A percentile compares a stretch with the other conserved stretches of the same genome.
Conservation (phyloP, 805 yeast genomes). For the Lachancea mirantina region DNA sequence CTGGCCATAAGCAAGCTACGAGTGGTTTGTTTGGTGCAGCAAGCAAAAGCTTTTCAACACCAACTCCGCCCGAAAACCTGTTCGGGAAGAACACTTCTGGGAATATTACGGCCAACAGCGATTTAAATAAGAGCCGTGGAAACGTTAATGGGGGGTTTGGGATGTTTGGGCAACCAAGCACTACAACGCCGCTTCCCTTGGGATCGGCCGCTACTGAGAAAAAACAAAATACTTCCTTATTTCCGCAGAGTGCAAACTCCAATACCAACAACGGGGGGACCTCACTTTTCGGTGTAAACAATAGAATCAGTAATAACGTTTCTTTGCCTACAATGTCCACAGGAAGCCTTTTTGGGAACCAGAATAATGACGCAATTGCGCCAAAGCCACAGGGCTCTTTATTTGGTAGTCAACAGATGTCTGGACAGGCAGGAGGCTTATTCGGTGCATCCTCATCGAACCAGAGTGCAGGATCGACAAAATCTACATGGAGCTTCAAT, state of each 20-base stretch:
- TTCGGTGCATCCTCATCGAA: too few species aligned
- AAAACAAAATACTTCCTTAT: too few species aligned
- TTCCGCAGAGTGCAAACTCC: neutral
- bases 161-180: neutral
- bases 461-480: too few species aligned
- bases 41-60: constrained; percentile 5
- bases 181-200: too few species aligned
- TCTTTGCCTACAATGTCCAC: neutral
- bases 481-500: too few species aligned
- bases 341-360: constrained; percentile 16
- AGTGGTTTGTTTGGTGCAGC: constrained; percentile 22
- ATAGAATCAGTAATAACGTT: constrained; percentile 1
- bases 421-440: too few species aligned
- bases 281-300: neutral
- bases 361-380: constrained; percentile 9
- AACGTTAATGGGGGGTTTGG: neutral
- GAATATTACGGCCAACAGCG: too few species aligned
- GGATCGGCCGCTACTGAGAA: too few species aligned
- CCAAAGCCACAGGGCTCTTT: constrained; percentile 1
- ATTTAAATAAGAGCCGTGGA: too few species aligned
- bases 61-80: constrained; percentile 3
- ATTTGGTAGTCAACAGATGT: too few species aligned
- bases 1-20: constrained; percentile 14
- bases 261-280: neutral
- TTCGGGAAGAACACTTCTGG: neutral